phyloP scores from a whole-genome alignment of 148 eudicot species.

The Silene uniflora region DNA sequence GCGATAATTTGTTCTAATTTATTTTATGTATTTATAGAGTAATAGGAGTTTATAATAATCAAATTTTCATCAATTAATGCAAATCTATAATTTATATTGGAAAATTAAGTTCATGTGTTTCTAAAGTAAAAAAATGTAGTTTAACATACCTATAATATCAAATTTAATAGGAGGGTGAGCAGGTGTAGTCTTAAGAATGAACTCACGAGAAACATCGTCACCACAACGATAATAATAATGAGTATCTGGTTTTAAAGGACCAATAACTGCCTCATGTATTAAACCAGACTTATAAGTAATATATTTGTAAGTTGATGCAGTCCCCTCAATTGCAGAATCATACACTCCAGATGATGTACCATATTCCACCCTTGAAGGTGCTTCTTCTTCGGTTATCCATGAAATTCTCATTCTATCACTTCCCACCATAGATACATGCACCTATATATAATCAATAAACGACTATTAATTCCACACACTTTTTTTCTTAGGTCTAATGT shows the following conservation, averaged over 20 bases:
- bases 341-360: constrained; percentile 47
- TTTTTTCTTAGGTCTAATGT: too few species aligned
- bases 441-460: constrained; percentile 27
- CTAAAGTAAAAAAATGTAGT: too few species aligned
- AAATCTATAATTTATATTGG: too few species aligned
- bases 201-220: constrained; percentile 35
- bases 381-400: constrained; percentile 50
- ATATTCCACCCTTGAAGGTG: constrained; percentile 44
- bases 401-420: constrained; percentile 57
- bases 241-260: constrained; percentile 48
- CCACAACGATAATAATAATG: constrained; percentile 54
- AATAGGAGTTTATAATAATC: too few species aligned
- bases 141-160: constrained; percentile 41
- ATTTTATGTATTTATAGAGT: too few species aligned
- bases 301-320: constrained; percentile 35
- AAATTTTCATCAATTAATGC: too few species aligned
- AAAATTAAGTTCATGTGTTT: too few species aligned
- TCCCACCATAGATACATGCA: constrained; percentile 59
- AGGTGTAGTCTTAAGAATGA: constrained; percentile 57
- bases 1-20: too few species aligned
- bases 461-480: too few species aligned
- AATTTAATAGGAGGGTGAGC: constrained; percentile 54
- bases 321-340: constrained; percentile 33
- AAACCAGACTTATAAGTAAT: constrained; percentile 41
- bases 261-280: constrained; percentile 51